These are phyloP conservation scores for Oryza glumipatula DNA, from an alignment of 176 grass and related monocot genomes.

Conservation along the genomic window DNA sequence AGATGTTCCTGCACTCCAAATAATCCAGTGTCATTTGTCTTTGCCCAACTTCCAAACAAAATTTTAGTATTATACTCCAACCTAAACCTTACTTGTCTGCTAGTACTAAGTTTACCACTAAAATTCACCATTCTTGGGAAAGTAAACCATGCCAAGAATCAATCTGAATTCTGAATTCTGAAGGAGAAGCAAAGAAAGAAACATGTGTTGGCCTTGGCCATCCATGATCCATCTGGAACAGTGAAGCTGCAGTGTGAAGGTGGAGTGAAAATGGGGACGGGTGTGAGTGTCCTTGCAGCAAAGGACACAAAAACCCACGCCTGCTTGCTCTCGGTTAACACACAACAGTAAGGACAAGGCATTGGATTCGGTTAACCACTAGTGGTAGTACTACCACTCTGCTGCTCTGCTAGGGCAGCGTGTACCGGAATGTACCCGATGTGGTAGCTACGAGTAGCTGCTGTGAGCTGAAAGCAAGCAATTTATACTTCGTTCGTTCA, in stretches of 20 bases:
- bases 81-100: not conserved
- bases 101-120: not conserved
- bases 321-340: slow-evolving; percentile 35
- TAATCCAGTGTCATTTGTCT: not conserved
- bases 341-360: slow-evolving; percentile 42
- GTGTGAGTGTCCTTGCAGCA: not conserved
- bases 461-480: slow-evolving; percentile 14
- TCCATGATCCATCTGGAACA: not conserved
- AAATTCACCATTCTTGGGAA: not conserved
- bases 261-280: slow-evolving; percentile 1
- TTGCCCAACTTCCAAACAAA: not conserved
- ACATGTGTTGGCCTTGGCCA: not conserved
- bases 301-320: slow-evolving; percentile 30
- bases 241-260: not conserved
- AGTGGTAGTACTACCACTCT: not conserved
- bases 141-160: not conserved
- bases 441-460: slow-evolving; percentile 20
- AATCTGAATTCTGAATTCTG: not conserved
- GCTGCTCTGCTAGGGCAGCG: not conserved
- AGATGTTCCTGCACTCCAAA: slow-evolving; percentile 8
- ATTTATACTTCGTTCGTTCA: not conserved
- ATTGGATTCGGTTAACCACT: slow-evolving; percentile 48
- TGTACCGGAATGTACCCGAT: slow-evolving; percentile 39
- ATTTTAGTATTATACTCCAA: not conserved
- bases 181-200: not conserved